These are phyloP conservation scores for Euphrasia confusa DNA, from an alignment of 257 asterid genomes.

Conservation along the genomic window DNA sequence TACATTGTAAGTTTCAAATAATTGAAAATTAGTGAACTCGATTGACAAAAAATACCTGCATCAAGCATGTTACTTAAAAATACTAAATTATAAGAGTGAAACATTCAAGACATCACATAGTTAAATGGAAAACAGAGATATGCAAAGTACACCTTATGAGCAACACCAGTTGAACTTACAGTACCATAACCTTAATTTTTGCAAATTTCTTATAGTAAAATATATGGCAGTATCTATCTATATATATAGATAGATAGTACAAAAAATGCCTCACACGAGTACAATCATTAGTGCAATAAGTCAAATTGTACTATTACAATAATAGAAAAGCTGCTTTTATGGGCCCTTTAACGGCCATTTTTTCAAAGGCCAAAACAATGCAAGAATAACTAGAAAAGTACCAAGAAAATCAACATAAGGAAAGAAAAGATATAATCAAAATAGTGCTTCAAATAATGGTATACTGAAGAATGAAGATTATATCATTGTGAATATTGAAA, in stretches of 20 bases:
- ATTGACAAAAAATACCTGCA: background rate
- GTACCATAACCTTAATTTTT: conserved; percentile 5
- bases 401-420: conserved; percentile 9
- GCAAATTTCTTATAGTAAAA: background rate
- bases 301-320: background rate
- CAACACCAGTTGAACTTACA: conserved; percentile 13
- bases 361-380: background rate
- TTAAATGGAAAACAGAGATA: background rate
- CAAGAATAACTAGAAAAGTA: conserved; percentile 4
- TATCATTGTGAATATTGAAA: conserved; percentile 1
- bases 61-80: background rate
- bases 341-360: background rate
- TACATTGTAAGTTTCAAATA: conserved; percentile 18
- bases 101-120: background rate
- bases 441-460: conserved; percentile 6
- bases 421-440: conserved; percentile 8
- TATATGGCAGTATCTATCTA: background rate
- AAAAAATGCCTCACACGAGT: too few relatives aligned
- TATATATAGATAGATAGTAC: too few relatives aligned
- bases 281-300: background rate
- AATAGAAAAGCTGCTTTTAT: background rate
- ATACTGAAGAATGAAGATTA: background rate
- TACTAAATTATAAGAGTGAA: conserved; percentile 6
- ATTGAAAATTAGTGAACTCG: conserved; percentile 9
- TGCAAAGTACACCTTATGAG: background rate